Base-by-base conservation (phyloP, 441 rosid species). In the Erodium trifolium region DNA sequence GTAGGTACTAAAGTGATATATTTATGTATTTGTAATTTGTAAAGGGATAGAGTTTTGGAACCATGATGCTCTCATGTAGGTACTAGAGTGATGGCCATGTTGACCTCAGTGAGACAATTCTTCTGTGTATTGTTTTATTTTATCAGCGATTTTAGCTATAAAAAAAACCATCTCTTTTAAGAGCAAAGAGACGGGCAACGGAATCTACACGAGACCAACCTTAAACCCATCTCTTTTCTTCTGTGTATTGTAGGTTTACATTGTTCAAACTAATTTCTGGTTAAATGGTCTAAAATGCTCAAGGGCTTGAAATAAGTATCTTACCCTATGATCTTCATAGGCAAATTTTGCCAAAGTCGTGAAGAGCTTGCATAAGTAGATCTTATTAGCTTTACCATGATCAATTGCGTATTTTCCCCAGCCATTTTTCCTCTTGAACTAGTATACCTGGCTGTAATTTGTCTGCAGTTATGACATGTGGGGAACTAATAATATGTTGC, bases 41-140 rank as follows among this genome's bases (percentile, higher is more conserved):
- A 4, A 37, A 37, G 8, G 41, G 41, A 37, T 37, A 37, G 41
- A 37, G 41, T 37, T 37, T 5, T 37, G 41, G 41, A 5, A 5
- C 8, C 41, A 57, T 57, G 63, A 57, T 57, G 27, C 11, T 57
- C 63, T 57, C 63, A 18, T 17, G 11, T 57, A 57, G 63, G 63
- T 10, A 57, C 63, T 57, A 57, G 63, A 57, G 63, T 57, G 3
- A 47, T 47, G 53, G 53, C 53, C 14, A 47, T 47, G 53, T 47
- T 12, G 4, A 47, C 14, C 53, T 47, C 14, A n/a, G 13, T 47
- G 14, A 47, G 53, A 47, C 9, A 12, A 47, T 47, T 47, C 53
- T 47, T 47, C 14, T 47, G 49, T 43, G 12, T 3, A 31, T 31
- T 3, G 3, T 0, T 31, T 31, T 31, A 1, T 31, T 31, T 31